These are phyloP conservation scores for Pseudomicrostroma phylloplanum DNA, from an alignment of 1,284 basidiomycete species.

Conservation along the genomic window DNA sequence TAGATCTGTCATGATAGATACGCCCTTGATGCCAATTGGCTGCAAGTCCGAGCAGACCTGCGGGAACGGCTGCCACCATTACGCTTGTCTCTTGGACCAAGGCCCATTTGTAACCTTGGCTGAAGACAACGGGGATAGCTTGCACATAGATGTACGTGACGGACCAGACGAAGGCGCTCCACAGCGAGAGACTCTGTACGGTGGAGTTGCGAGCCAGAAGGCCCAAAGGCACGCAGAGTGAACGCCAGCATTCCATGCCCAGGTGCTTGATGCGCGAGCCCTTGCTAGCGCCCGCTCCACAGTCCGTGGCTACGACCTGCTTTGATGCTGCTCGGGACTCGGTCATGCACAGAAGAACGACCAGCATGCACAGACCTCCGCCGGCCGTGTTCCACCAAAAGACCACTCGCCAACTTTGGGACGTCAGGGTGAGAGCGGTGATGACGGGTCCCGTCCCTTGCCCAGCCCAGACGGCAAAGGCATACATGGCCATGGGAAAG, in stretches of 20 bases:
- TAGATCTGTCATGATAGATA: background rate
- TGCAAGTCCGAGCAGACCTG: background rate
- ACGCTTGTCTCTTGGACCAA: background rate
- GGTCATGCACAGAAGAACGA: too few species aligned
- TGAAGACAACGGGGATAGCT: background rate
- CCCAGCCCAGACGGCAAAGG: conserved; percentile 45
- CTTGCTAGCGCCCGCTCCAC: background rate
- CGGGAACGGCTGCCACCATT: background rate
- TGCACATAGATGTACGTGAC: background rate
- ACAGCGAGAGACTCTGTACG: background rate
- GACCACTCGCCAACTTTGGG: background rate
- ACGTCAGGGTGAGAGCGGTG: conserved; percentile 39
- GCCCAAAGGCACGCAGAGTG: background rate
- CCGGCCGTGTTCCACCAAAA: too few species aligned
- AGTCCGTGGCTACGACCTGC: background rate
- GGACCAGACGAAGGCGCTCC: background rate
- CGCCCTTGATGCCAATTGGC: background rate
- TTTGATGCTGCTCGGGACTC: background rate
- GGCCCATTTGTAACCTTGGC: background rate
- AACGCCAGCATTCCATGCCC: background rate
- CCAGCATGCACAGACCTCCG: too few species aligned
- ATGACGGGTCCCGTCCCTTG: conserved; percentile 52
- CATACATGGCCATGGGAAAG: background rate
- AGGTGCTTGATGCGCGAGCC: too few species aligned
- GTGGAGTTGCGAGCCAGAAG: background rate